Evolutionary conservation across 352 stramenopile species (phyloP).

Genomic region (Elongisporangium prolatum): DNA sequence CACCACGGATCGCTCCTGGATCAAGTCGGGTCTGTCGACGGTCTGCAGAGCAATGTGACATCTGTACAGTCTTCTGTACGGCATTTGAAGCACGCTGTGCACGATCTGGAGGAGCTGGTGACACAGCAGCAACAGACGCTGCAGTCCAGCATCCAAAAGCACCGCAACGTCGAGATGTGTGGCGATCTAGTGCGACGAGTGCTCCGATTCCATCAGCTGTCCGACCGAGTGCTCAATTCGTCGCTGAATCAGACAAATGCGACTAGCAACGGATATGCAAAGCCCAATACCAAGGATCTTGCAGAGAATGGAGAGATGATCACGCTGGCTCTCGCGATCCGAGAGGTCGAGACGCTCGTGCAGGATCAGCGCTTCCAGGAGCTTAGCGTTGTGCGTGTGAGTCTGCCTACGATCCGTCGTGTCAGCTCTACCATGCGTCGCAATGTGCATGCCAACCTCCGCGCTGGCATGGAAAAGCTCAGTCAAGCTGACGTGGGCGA

Average conservation of each 20-base stretch:
- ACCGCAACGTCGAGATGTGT: conserved; percentile 77
- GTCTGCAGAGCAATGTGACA: conserved; percentile 55
- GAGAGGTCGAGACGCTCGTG: conserved; percentile 60
- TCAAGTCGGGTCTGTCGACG: conserved; percentile 76
- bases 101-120: conserved; percentile 56
- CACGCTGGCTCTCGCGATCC: conserved; percentile 61
- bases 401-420: conserved; percentile 41
- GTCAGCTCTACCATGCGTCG: conserved; percentile 42
- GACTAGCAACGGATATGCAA: conserved; percentile 1
- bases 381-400: conserved; percentile 55
- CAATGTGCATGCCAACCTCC: conserved; percentile 47
- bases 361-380: conserved; percentile 56
- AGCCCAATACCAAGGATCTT: not conserved
- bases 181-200: conserved; percentile 63
- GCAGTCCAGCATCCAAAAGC: conserved; percentile 57
- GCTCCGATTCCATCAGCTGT: conserved; percentile 75
- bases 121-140: conserved; percentile 53
- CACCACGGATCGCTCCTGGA: conserved; percentile 65
- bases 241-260: conserved; percentile 27
- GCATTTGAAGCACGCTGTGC: conserved; percentile 57
- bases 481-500: conserved; percentile 71
- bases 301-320: conserved; percentile 40
- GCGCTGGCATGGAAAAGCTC: conserved; percentile 40
- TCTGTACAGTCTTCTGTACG: conserved; percentile 52
- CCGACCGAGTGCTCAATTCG: conserved; percentile 39